Base-by-base conservation (phyloP, 2,329 filamentous ascomycete genomes). In the Monosporascus sp. region DNA sequence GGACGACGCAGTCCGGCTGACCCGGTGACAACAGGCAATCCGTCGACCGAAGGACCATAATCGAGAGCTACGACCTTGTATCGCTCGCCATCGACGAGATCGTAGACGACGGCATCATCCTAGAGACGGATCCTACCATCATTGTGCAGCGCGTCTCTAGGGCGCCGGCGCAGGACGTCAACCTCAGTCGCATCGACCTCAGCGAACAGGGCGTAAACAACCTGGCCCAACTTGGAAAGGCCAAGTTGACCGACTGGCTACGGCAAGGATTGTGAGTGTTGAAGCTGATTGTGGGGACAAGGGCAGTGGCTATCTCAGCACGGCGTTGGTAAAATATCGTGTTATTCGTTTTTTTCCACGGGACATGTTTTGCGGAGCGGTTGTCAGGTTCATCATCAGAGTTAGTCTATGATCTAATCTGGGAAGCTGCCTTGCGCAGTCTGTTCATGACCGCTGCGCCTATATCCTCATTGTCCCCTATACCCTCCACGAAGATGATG, bases 31-130 rank as follows among this genome's bases (percentile, higher is more conserved):
- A 44, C 61, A 96, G 90, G 74, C 93, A 95, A 81, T 90, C 90
- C 36, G 92, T 95, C 49, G 94, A 99, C 77, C 97, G 97, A 81
- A 87, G 94, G 62, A 97, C 94, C 54, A 91, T 97, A 61, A 87
- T 97, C 67, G 94, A 99, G 75, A 97, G 97, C 81, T 99, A 97
- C 78, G 94, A 97, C 73, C 82, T 97, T 22, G 89, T 97, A 57
- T 89, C 91, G 15, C 83, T 99, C 51, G 90, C 92, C 45, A 89
- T 99, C 60, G 94, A 99, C 72, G 94, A 99, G 73, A 93, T 95
- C 57, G 84, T 95, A 51, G 91, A 96, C 72, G 91, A 96, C 67
- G 94, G 94, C 56, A 95, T 97, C 69, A 93, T 99, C 64, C 84
- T 99, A 57, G 94, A 99, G 77, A 97, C 93, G 1, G 94, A 99